These are phyloP conservation scores for Rhodocollybia butyracea DNA, from an alignment of 768 basidiomycete genomes.

Conservation along the genomic window DNA sequence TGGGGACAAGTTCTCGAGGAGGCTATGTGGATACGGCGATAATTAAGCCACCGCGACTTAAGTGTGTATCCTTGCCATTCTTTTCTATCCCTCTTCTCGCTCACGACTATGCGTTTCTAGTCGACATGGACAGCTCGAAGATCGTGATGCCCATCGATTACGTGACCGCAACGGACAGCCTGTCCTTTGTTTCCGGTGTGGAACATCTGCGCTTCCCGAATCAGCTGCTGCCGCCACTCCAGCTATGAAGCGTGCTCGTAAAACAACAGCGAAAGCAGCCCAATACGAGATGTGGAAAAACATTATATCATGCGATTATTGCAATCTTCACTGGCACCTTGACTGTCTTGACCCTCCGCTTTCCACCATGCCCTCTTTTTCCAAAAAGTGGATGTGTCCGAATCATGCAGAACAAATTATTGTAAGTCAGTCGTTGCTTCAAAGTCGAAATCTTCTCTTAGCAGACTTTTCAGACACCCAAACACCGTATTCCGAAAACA, in stretches of 20 bases:
- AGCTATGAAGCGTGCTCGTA: constrained; percentile 51
- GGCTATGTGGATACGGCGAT: constrained; percentile 81
- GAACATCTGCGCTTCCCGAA: constrained; percentile 69
- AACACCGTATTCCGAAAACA: constrained; percentile 76
- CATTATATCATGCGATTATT: constrained; percentile 95
- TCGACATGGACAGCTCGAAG: constrained; percentile 86
- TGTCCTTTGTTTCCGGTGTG: constrained; percentile 90
- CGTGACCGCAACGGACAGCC: constrained; percentile 81
- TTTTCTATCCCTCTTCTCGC: constrained; percentile 6
- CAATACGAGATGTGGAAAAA: constrained; percentile 58
- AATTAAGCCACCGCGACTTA: constrained; percentile 71
- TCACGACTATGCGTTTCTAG: constrained; percentile 29
- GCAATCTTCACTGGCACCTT: constrained; percentile 92
- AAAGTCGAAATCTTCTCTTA: neutral
- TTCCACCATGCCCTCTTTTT: constrained; percentile 76
- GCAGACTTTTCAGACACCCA: constrained; percentile 54
- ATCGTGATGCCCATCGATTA: constrained; percentile 83
- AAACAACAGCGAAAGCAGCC: constrained; percentile 41
- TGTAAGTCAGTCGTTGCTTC: constrained; percentile 45
- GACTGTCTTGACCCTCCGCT: constrained; percentile 95
- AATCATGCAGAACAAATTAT: constrained; percentile 88
- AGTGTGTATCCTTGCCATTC: constrained; percentile 50
- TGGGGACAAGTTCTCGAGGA: constrained; percentile 74
- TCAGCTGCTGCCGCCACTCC: constrained; percentile 50
- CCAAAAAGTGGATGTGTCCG: constrained; percentile 99